Percentiles rank a stretch among this genome's conserved stretches.
Evolutionary conservation across 345 rosid genomes (phyloP).

Genomic region (Adansonia digitata): DNA sequence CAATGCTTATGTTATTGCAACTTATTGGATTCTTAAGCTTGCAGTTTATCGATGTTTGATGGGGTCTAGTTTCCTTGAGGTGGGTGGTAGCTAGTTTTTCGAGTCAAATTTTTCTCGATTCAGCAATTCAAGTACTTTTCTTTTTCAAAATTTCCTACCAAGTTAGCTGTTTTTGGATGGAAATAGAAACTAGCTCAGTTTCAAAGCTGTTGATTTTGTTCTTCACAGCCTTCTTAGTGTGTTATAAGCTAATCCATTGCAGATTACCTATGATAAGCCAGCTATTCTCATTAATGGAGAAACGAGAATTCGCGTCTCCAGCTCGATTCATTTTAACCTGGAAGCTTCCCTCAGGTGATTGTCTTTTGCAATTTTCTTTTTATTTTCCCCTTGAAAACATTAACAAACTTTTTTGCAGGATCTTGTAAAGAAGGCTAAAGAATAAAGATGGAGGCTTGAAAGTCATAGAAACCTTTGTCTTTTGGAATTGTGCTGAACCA

Average conservation of each 20-base stretch:
- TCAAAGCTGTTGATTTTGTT: constrained; percentile 40
- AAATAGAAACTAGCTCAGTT: constrained; percentile 55
- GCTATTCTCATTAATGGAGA: constrained; percentile 69
- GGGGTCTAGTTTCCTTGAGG: neutral
- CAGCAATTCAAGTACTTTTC: neutral
- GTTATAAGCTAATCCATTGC: constrained; percentile 42
- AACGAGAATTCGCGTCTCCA: constrained; percentile 77
- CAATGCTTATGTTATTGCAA: neutral
- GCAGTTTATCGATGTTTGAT: neutral
- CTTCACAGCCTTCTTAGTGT: constrained; percentile 28
- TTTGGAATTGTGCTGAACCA: constrained; percentile 88
- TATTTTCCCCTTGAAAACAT: too few species aligned
- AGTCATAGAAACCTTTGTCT: constrained; percentile 83
- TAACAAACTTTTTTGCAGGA: constrained; percentile 37
- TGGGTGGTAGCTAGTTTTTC: neutral
- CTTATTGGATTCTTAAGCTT: neutral
- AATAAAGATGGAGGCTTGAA: constrained; percentile 67
- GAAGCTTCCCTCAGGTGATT: constrained; percentile 79
- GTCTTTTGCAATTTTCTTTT: neutral
- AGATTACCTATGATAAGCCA: constrained; percentile 67
- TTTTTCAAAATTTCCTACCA: neutral
- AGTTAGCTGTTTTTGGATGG: neutral
- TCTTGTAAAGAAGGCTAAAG: constrained; percentile 73
- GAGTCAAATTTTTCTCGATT: neutral
- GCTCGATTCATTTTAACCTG: constrained; percentile 90